Base-by-base conservation (phyloP, 495 filamentous ascomycete species). In the Xylaria palmicola region DNA sequence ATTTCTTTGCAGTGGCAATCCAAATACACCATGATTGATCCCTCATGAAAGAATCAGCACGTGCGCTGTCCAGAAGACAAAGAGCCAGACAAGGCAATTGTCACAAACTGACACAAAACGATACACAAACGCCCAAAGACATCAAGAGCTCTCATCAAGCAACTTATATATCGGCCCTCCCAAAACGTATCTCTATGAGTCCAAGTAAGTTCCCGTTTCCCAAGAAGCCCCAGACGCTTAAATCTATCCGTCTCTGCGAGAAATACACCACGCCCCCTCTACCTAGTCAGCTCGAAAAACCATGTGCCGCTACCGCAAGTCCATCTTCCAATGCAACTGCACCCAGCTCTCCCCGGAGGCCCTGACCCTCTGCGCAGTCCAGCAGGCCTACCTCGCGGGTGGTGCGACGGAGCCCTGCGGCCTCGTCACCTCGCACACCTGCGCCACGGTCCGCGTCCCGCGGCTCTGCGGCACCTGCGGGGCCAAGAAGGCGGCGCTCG, bases 231-330 rank as follows among this genome's bases (percentile, higher is more conserved):
- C 41, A n/a, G 22, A n/a, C n/a, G n/a, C n/a, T n/a, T n/a, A n/a
- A n/a, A n/a, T n/a, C n/a, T n/a, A n/a, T n/a, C n/a, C n/a, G n/a
- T n/a, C n/a, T n/a, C n/a, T n/a, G n/a, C n/a, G n/a, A n/a, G n/a
- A n/a, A n/a, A n/a, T n/a, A n/a, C n/a, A n/a, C n/a, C n/a, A n/a
- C n/a, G n/a, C n/a, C n/a, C n/a, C n/a, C n/a, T n/a, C n/a, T n/a
- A n/a, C 17, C 19, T 3, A n/a, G 20, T 1, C 1, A 41, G 10
- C 13, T 19, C 10, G 37, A n/a, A 13, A 13, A 24, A 40, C 10
- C 32, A 62, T 62, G 60, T 62, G 60, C 30, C 51, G 44, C 1
- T 62, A 56, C 60, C 51, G 60, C 24, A 56, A 41, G 27, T 56
- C 52, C 0, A 40, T 62, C 12, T 62, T 43, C 24, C 6, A 5